A percentile compares a stretch with the other conserved stretches of the same genome.
These are phyloP conservation scores for Entomortierella beljakovae DNA, from an alignment of 192 early-diverging fungal genomes.

Conservation along the genomic window DNA sequence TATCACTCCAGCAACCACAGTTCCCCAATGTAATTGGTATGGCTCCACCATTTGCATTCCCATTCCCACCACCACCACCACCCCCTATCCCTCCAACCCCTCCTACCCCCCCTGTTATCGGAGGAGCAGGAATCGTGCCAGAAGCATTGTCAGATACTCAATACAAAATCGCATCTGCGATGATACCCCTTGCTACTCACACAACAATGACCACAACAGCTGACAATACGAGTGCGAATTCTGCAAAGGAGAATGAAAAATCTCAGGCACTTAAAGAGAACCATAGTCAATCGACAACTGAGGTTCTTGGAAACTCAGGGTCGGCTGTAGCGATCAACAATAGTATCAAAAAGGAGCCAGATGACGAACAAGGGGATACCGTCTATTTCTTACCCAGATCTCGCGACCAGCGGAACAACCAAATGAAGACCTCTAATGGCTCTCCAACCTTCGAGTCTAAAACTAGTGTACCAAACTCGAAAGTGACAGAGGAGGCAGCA, in stretches of 20 bases:
- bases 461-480: no score
- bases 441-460: no score
- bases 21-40: background rate
- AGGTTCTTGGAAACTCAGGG: no score
- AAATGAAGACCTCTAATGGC: no score
- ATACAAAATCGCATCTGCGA: conserved; percentile 21
- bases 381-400: no score
- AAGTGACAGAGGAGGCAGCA: no score
- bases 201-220: conserved; percentile 4
- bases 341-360: no score
- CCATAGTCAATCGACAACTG: no score
- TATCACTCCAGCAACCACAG: background rate
- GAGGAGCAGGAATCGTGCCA: background rate
- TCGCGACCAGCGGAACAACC: no score
- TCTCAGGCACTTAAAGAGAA: background rate
- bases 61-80: background rate
- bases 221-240: background rate
- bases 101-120: background rate
- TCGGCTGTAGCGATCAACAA: no score
- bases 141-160: background rate
- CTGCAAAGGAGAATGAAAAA: background rate
- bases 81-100: background rate
- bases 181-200: conserved; percentile 5
- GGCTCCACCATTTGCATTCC: background rate
- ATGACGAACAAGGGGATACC: no score